Percentiles rank a stretch among this genome's conserved stretches.
Evolutionary conservation across 495 filamentous ascomycete species (phyloP).

Genomic region (Penicillium salamii): DNA sequence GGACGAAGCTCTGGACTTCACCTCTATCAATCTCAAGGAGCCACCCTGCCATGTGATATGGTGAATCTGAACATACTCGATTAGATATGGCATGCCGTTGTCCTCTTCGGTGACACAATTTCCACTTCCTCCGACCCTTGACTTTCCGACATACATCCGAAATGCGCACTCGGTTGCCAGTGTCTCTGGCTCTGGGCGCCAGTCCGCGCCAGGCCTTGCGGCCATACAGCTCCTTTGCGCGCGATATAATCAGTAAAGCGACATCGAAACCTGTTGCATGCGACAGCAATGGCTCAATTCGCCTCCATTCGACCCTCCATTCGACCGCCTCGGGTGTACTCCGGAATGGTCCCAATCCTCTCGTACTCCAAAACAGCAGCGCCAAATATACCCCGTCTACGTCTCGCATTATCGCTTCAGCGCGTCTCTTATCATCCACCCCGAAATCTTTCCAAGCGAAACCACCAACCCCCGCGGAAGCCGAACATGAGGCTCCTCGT

Average conservation of each 20-base stretch:
- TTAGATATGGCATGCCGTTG: slow-evolving; percentile 37
- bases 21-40: slow-evolving; percentile 13
- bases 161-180: slow-evolving; percentile 43
- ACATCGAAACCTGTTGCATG: neutral
- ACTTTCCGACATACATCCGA: slow-evolving; percentile 18
- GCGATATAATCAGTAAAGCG: slow-evolving; percentile 16
- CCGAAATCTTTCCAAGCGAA: slow-evolving; percentile 27
- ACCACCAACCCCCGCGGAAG: slow-evolving; percentile 12
- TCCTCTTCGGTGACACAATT: slow-evolving; percentile 24
- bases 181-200: slow-evolving; percentile 35
- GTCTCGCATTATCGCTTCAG: slow-evolving; percentile 20
- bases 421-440: slow-evolving; percentile 31
- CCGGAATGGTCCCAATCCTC: slow-evolving; percentile 18
- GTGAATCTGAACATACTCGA: slow-evolving; percentile 9
- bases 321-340: slow-evolving; percentile 22
- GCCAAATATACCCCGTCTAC: slow-evolving; percentile 10
- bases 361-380: slow-evolving; percentile 14
- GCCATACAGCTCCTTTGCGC: slow-evolving; percentile 17
- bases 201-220: slow-evolving; percentile 24
- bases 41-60: slow-evolving; percentile 11
- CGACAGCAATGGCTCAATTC: slow-evolving; percentile 9
- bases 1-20: slow-evolving; percentile 14
- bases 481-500: slow-evolving; percentile 10
- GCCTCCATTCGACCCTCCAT: slow-evolving; percentile 28
- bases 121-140: slow-evolving; percentile 19